A percentile compares a stretch with the other conserved stretches of the same genome.
Evolutionary conservation across 129 eudicot species (phyloP).

Genomic region (Artemisia annua): DNA sequence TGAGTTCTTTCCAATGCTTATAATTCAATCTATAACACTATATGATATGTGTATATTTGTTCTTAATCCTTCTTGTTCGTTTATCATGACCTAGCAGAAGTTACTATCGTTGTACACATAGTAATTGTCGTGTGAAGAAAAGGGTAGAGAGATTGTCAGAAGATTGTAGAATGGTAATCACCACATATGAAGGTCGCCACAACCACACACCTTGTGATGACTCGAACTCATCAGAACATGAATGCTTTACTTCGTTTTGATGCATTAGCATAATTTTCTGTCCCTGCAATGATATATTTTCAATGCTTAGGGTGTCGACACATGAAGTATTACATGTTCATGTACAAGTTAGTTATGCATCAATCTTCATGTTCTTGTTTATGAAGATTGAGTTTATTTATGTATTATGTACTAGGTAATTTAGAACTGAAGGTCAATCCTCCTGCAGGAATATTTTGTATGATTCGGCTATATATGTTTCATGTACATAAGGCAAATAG

Average conservation of each 20-base stretch:
- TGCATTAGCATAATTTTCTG: slow-evolving; percentile 10
- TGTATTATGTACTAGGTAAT: slow-evolving; percentile 24
- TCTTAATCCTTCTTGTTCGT: slow-evolving; percentile 18
- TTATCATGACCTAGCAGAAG: slow-evolving; percentile 50
- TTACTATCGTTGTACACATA: slow-evolving; percentile 73
- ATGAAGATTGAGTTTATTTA: slow-evolving; percentile 26
- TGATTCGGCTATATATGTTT: slow-evolving; percentile 26
- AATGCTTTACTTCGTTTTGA: slow-evolving; percentile 65
- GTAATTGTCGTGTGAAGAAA: slow-evolving; percentile 78
- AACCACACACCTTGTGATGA: slow-evolving; percentile 75
- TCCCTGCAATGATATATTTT: slow-evolving; percentile 11
- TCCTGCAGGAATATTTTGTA: slow-evolving; percentile 17
- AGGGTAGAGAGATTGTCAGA: slow-evolving; percentile 78
- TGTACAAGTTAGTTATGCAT: slow-evolving; percentile 24
- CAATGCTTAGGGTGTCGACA: slow-evolving; percentile 2
- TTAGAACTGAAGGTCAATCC: slow-evolving; percentile 14
- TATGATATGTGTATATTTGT: not conserved
- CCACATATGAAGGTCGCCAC: slow-evolving; percentile 86
- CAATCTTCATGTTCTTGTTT: slow-evolving; percentile 34
- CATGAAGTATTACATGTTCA: slow-evolving; percentile 13
- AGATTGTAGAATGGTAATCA: slow-evolving; percentile 80
- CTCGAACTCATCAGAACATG: slow-evolving; percentile 67
- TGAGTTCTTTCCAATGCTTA: not conserved
- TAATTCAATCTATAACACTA: not conserved
- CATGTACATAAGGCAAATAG: slow-evolving; percentile 28